phyloP scores from a whole-genome alignment of 192 early-diverging fungal species.

The Mortierella alpina region DNA sequence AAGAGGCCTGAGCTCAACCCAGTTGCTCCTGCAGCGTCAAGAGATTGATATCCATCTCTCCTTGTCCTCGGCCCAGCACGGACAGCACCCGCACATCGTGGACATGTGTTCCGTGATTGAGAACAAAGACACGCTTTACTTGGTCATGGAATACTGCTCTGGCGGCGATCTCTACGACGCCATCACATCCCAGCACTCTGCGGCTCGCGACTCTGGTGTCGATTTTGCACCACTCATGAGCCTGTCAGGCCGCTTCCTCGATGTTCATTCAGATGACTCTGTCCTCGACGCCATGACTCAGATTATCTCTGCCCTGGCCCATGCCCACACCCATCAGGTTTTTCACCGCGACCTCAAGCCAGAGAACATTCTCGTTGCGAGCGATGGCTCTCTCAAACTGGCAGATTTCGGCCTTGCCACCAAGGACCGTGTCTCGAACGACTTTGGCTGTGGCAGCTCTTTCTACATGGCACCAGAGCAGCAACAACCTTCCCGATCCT shows the following conservation, averaged over 20 bases:
- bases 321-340: conserved; percentile 60
- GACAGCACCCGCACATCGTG: conserved; percentile 83
- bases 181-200: conserved; percentile 82
- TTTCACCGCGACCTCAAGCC: conserved; percentile 95
- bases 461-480: conserved; percentile 76
- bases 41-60: conserved; percentile 70
- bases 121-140: conserved; percentile 85
- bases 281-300: conserved; percentile 78
- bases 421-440: conserved; percentile 76
- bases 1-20: conserved; percentile 52
- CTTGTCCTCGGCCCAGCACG: conserved; percentile 49
- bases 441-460: conserved; percentile 89
- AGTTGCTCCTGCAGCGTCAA: conserved; percentile 62
- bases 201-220: conserved; percentile 59
- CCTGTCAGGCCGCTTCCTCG: conserved; percentile 14
- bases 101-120: conserved; percentile 92
- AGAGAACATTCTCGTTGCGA: conserved; percentile 76
- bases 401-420: conserved; percentile 96
- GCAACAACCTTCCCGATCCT: conserved; percentile 64
- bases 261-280: conserved; percentile 48
- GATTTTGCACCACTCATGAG: conserved; percentile 16
- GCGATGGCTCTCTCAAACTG: conserved; percentile 78
- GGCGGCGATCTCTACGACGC: conserved; percentile 97
- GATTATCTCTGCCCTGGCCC: conserved; percentile 65
- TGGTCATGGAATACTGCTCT: conserved; percentile 95